Conservation (phyloP, 331 rosid species). For the Telfairia occidentalis region DNA sequence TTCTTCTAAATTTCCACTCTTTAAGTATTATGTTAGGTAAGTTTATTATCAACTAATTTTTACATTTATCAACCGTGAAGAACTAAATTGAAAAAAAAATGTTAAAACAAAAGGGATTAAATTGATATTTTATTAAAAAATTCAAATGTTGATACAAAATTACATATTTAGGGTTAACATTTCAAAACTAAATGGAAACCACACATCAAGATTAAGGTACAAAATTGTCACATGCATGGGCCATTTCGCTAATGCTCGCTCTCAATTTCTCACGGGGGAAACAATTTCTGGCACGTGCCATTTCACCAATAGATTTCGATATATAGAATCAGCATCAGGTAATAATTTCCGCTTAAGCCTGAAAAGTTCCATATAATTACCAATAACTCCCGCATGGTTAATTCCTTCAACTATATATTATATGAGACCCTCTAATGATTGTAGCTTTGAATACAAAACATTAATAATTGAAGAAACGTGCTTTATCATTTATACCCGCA, state of each 20-base stretch:
- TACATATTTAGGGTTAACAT: no score
- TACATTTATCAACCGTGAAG: no score
- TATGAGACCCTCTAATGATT: background rate
- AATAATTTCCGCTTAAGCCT: background rate
- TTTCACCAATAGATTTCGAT: background rate
- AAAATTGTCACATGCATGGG: background rate
- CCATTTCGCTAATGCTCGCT: background rate
- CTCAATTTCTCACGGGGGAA: background rate
- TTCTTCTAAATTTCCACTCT: no score
- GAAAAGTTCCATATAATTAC: background rate
- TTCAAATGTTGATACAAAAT: no score
- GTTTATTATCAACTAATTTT: no score
- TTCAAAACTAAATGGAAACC: no score
- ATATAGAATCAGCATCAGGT: background rate
- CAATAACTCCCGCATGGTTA: background rate
- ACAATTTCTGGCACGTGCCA: background rate
- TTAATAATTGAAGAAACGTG: constrained; percentile 6
- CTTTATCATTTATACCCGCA: background rate
- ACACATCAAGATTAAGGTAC: background rate
- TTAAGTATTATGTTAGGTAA: no score
- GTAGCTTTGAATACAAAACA: background rate
- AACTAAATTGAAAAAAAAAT: no score
- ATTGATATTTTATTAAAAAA: no score
- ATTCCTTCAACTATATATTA: background rate
- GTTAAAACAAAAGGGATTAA: no score